Evolutionary conservation across 2,329 filamentous ascomycete genomes (phyloP).

Genomic region (Phoma sp.): DNA sequence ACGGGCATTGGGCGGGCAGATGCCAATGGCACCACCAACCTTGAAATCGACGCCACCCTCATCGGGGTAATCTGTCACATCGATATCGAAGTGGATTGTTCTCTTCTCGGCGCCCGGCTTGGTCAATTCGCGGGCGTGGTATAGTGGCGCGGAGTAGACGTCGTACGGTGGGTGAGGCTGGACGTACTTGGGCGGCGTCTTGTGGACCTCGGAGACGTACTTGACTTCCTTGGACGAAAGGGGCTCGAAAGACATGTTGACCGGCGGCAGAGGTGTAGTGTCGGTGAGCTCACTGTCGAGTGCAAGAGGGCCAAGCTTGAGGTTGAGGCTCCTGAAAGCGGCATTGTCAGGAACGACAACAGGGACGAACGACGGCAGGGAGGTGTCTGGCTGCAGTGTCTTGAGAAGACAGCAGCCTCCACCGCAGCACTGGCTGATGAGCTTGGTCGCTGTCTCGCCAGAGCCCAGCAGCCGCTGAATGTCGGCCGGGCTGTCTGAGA

Average conservation of each 20-base stretch:
- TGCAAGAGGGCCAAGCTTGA: constrained; percentile 78
- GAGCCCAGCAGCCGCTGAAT: constrained; percentile 64
- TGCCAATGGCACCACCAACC: constrained; percentile 92
- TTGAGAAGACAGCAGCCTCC: constrained; percentile 69
- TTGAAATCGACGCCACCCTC: constrained; percentile 90
- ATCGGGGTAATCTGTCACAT: constrained; percentile 90
- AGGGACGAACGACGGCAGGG: constrained; percentile 52
- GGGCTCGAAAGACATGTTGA: constrained; percentile 73
- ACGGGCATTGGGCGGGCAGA: constrained; percentile 85
- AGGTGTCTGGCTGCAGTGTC: constrained; percentile 57
- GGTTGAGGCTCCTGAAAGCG: constrained; percentile 78
- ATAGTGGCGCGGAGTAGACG: constrained; percentile 87
- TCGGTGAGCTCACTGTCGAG: constrained; percentile 72
- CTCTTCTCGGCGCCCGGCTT: constrained; percentile 90
- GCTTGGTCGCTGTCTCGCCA: constrained; percentile 61
- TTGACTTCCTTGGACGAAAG: constrained; percentile 53
- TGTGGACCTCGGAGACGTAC: constrained; percentile 52
- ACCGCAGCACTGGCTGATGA: constrained; percentile 68
- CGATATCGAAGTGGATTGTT: constrained; percentile 96
- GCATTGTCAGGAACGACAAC: constrained; percentile 75
- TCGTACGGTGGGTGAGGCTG: constrained; percentile 93
- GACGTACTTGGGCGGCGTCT: constrained; percentile 84
- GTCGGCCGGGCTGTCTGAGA: constrained; percentile 65
- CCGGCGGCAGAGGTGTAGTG: constrained; percentile 73
- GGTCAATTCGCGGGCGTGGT: constrained; percentile 85